Percentiles rank a stretch among this genome's conserved stretches.
These are phyloP conservation scores for Penicillium sp. DNA, from an alignment of 2,329 filamentous ascomycete genomes.

Conservation along the genomic window DNA sequence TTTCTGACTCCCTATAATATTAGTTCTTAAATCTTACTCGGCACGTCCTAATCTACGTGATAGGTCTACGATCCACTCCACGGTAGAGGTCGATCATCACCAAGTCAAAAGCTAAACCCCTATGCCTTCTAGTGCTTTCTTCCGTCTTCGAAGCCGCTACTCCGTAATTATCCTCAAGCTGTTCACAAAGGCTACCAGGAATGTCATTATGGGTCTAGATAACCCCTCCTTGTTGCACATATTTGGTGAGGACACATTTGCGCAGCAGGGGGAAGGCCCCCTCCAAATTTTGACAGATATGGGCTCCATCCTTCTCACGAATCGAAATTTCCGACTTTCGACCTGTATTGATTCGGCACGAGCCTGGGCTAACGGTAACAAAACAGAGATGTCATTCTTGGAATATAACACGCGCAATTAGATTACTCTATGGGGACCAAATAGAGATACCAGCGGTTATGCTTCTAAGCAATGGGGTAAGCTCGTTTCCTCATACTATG, in stretches of 20 bases:
- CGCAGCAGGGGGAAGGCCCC: slow-evolving; percentile 30
- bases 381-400: slow-evolving; percentile 35
- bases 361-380: slow-evolving; percentile 25
- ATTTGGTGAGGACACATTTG: slow-evolving; percentile 15
- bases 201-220: too few relatives aligned
- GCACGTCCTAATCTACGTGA: too few relatives aligned
- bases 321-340: slow-evolving; percentile 43
- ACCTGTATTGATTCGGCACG: slow-evolving; percentile 45
- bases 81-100: too few relatives aligned
- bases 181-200: too few relatives aligned
- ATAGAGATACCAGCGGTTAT: slow-evolving; percentile 50
- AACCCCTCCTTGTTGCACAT: too few relatives aligned
- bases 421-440: slow-evolving; percentile 51
- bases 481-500: slow-evolving; percentile 48
- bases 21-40: too few relatives aligned
- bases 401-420: slow-evolving; percentile 51
- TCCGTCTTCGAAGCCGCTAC: too few relatives aligned
- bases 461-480: slow-evolving; percentile 51
- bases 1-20: too few relatives aligned
- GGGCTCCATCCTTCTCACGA: slow-evolving; percentile 44
- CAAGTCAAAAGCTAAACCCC: too few relatives aligned
- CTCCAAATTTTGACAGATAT: slow-evolving; percentile 37
- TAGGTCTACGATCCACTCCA: too few relatives aligned
- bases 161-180: too few relatives aligned
- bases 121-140: too few relatives aligned